These are phyloP conservation scores for Pythium biforme DNA, from an alignment of 352 stramenopile genomes.

Conservation along the genomic window DNA sequence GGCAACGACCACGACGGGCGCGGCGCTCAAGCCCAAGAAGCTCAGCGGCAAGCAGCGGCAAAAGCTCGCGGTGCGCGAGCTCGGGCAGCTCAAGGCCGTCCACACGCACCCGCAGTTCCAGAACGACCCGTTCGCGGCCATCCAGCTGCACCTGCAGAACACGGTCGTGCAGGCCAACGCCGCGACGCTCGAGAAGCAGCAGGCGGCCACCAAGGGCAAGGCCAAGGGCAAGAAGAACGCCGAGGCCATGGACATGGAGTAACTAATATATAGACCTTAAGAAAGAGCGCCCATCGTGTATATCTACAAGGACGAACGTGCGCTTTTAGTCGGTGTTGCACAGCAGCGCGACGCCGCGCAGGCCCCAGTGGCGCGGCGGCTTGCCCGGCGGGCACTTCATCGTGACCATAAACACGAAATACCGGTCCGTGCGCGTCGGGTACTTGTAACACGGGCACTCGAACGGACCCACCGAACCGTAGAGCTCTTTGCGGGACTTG, in stretches of 20 bases:
- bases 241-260: slow-evolving; percentile 31
- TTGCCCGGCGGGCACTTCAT: slow-evolving; percentile 90
- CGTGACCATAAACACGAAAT: slow-evolving; percentile 97
- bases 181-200: slow-evolving; percentile 37
- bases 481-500: slow-evolving; percentile 92
- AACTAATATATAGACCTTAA: slow-evolving; percentile 17
- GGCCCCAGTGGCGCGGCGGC: slow-evolving; percentile 91
- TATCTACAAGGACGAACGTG: not conserved
- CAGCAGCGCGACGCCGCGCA: slow-evolving; percentile 92
- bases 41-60: slow-evolving; percentile 82
- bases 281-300: not conserved
- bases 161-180: slow-evolving; percentile 81
- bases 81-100: slow-evolving; percentile 82
- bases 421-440: slow-evolving; percentile 91
- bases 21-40: slow-evolving; percentile 34
- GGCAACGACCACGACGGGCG: not conserved
- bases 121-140: slow-evolving; percentile 80
- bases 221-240: slow-evolving; percentile 10
- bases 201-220: slow-evolving; percentile 8
- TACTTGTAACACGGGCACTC: slow-evolving; percentile 98
- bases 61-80: slow-evolving; percentile 78
- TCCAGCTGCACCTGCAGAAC: slow-evolving; percentile 85
- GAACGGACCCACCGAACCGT: slow-evolving; percentile 91
- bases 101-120: slow-evolving; percentile 82
- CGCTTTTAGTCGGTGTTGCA: slow-evolving; percentile 90